Base-by-base conservation (phyloP, 345 rosid genomes). In the Mallotus nudiflorus region DNA sequence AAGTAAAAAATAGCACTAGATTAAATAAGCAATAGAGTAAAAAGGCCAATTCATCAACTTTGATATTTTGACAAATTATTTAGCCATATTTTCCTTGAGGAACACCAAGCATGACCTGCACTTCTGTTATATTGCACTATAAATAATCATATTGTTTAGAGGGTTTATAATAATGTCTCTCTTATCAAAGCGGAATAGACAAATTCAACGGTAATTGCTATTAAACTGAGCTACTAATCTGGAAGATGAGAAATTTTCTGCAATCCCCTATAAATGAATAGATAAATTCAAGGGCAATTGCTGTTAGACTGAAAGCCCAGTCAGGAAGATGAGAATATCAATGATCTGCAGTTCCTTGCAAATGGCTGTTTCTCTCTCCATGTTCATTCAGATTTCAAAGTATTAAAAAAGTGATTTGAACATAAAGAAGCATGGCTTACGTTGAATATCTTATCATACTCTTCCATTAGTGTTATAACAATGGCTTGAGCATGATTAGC, bases 401-500 rank as follows among this genome's bases (percentile, higher is more conserved):
- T 16, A 35, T 45, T 12, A 40, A 27, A 45, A 67, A 28, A 33
- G 6, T 29, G 46, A 46, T 28, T 5, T 15, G 39, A 46, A 48
- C 70, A 44, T 56, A 50, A 69, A 71, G 46, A 51, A 49, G 49
- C 54, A 56, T 61, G 35, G 72, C 96, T 85, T 84, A 95, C 99
- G 79, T 96, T 89, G 76, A 95, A 95, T 72, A 95, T 89, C 22
- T 72, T 87, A 27, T 83, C 87, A 80, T 92, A 92, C 78, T 95
- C 92, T 74, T 92, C 99, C 81, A 95, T 51, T 73, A 95, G 81
- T 49, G 96, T 92, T 78, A 95, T 92, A 58, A 85, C 86, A 77
- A 95, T 95, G 77, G 99, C 96, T 79, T 95, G 99, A 59, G 98
- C 99, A 88, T 95, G 97, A 83, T 95, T 95, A 46, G 99, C 98